Evolutionary conservation across 192 early-diverging fungal genomes (phyloP), one percentile per base, ranked within the genome.

Genomic region (Coemansia sp.): DNA sequence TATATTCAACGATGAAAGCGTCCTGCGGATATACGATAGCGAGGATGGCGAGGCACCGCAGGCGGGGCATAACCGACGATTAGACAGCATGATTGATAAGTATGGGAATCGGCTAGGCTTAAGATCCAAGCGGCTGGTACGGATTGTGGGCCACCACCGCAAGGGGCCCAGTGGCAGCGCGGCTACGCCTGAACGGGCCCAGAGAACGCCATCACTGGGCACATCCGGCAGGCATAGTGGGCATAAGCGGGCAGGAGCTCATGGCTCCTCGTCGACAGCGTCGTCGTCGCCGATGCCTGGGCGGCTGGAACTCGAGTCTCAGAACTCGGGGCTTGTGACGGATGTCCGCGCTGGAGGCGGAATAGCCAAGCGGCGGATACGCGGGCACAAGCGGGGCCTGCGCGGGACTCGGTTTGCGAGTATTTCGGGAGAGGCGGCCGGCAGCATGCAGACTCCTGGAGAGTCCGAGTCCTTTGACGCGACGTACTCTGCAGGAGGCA

Each of bases 71-170:
- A 62, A 57, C n/a, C 57, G 69, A 62, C 69, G 62, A 11, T 64
- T 71, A 12, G 69, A 71, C 11, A 71, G 32, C 53, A 62, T 71
- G 36, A 71, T 71, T 12, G 69, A 71, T 36, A 64, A 57, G 21
- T 71, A 61, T 30, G 62, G 69, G 18, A 63, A 71, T 39, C 61
- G 69, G 17, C 55, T 71, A 14, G 69, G 61, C 2, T 64, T 53
- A 5, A 40, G 62, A 20, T 64, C 69, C 11, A 61, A 58, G 40
- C 53, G 63, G n/a, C 54, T 72, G 31, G 69, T 63, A 8, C 62
- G 63, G 17, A 65, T 72, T 42, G 59, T 72, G 21, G 69, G 55
- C 11, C 56, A 59, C 11, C 56, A 59, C 53, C 51, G 51, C 43
- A 59, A 56, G 18, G 58, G 53, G 6, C 45, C 39, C 44, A 62